Evolutionary conservation across 2,329 filamentous ascomycete genomes (phyloP).

Genomic region (Fusarium mangiferae): DNA sequence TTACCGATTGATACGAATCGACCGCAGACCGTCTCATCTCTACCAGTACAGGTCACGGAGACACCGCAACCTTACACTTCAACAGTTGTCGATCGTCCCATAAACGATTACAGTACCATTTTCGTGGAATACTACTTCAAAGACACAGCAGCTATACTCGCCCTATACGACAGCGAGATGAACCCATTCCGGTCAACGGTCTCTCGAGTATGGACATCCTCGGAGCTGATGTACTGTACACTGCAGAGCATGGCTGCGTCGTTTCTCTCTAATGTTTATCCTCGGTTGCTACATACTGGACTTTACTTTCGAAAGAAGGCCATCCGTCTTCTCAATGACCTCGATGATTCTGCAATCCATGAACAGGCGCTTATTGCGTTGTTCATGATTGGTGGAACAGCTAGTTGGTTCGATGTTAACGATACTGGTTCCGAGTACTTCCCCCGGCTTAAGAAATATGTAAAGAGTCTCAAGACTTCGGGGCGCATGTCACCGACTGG

Average conservation of each 20-base stretch:
- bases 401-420: neutral
- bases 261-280: neutral
- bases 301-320: neutral
- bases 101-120: neutral
- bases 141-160: neutral
- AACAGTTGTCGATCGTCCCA: rapidly evolving
- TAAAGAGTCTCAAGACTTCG: neutral
- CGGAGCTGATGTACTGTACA: neutral
- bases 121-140: neutral
- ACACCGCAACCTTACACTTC: no score
- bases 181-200: neutral
- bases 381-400: neutral
- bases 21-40: neutral
- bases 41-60: rapidly evolving
- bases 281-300: neutral
- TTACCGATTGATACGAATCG: no score
- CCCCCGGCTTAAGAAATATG: neutral
- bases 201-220: neutral
- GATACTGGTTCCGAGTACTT: neutral
- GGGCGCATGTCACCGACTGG: rapidly evolving
- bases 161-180: neutral
- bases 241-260: neutral
- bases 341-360: rapidly evolving
- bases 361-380: neutral
- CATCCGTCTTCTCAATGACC: rapidly evolving